Conservation (phyloP, 2,329 filamentous ascomycete species). For the Cladosporium cucumerinum region DNA sequence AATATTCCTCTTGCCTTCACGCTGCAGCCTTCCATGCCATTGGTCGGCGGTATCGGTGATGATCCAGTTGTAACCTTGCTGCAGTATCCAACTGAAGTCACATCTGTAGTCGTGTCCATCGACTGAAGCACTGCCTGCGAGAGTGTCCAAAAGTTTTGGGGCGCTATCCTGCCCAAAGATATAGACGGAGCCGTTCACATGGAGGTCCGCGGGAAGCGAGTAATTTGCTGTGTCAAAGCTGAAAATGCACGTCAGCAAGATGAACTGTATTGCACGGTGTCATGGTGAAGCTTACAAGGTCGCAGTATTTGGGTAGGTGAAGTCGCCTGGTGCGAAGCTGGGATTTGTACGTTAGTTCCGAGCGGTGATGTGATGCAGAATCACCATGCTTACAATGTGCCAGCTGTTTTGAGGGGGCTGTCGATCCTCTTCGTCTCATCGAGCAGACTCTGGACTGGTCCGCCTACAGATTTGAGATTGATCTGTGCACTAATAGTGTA, state of each 20-base stretch:
- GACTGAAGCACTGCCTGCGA: constrained; percentile 13
- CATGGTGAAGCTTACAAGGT: background rate
- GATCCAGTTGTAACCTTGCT: constrained; percentile 22
- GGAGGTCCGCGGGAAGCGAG: constrained; percentile 18
- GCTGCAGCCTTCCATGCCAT: constrained; percentile 20
- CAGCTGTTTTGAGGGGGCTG: background rate
- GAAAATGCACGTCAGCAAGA: background rate
- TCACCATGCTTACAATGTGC: constrained; percentile 6
- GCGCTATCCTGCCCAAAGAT: constrained; percentile 16
- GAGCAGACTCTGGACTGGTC: constrained; percentile 17
- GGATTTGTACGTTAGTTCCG: background rate
- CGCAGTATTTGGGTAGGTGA: constrained; percentile 17
- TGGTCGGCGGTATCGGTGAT: constrained; percentile 24
- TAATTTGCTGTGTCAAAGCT: constrained; percentile 21
- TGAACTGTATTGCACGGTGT: background rate
- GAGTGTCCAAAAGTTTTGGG: constrained; percentile 17
- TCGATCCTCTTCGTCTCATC: constrained; percentile 3
- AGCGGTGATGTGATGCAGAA: background rate
- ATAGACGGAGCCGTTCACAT: constrained; percentile 17
- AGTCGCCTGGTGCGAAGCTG: constrained; percentile 20
- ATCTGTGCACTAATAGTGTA: constrained; percentile 21
- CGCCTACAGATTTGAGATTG: constrained; percentile 13
- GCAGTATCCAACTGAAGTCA: constrained; percentile 22
- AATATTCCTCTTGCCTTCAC: constrained; percentile 21
- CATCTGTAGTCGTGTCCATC: constrained; percentile 23